Evolutionary conservation across 345 rosid genomes (phyloP), one percentile per base, ranked within the genome.

Genomic region (Pugionium dolabratum): DNA sequence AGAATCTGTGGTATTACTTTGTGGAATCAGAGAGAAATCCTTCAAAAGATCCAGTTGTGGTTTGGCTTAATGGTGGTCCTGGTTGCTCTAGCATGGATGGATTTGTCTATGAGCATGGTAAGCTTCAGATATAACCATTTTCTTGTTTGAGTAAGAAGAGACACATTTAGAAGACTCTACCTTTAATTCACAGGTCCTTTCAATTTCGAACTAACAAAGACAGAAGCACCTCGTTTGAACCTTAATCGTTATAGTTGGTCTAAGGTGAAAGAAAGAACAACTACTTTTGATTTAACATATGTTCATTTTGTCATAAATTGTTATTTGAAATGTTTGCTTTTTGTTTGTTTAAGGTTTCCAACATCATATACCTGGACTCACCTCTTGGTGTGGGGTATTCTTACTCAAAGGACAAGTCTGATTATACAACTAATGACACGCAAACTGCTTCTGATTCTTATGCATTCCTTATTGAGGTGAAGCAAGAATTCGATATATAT

Each of bases 11-110:
- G 73, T 92, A 92, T 78, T 92, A 92, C 67, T 81, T 92, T 5
- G 89, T 84, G 69, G 85, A 73, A 73, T 92, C 96, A 4, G 85
- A 92, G 78, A 64, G 88, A 76, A 80, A 84, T 46, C 85, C 95
- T 7, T 62, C 86, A 1, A 11, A 59, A 63, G 96, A 87, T 80
- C 95, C 95, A 3, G 83, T 92, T 62, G 95, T 89, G 54, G 80
- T 89, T 52, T 92, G 98, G 98, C 91, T 92, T 46, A 92, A 89
- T 69, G 97, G 98, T 59, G 98, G 98, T 62, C 96, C 96, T 4
- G 98, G 93, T 39, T 92, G 98, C 80, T 92, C 98, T 35, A 92
- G 98, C 86, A 85, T 87, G 66, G 96, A 92, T 64, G 98, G 88
- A 5, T 89, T 92, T 65, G 76, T 92, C 4, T 92, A 87, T 26